phyloP scores from a whole-genome alignment of 805 yeast genomes.

The Ogataea paradorogensis region DNA sequence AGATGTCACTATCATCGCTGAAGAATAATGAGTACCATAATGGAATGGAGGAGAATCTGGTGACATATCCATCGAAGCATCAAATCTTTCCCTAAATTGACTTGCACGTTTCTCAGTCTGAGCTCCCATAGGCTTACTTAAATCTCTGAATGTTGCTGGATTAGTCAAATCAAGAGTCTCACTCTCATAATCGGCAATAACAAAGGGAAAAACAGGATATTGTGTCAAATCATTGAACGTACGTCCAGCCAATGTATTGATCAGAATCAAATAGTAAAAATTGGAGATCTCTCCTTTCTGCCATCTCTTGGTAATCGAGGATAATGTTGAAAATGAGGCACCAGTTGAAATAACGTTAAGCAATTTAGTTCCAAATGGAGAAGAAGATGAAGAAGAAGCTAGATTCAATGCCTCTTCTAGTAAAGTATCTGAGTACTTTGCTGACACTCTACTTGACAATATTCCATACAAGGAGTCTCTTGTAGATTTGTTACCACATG shows the following conservation, averaged over 20 bases:
- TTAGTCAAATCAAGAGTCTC: constrained; percentile 62
- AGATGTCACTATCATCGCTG: constrained; percentile 90
- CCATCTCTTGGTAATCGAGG: constrained; percentile 69
- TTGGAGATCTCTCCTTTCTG: constrained; percentile 74
- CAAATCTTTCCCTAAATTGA: constrained; percentile 68
- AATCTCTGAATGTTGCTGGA: constrained; percentile 64
- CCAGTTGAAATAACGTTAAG: constrained; percentile 40
- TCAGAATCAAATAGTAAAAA: constrained; percentile 73
- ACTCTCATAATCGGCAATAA: constrained; percentile 77
- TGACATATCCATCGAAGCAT: constrained; percentile 59
- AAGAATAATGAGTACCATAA: constrained; percentile 90
- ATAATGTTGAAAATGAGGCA: constrained; percentile 25
- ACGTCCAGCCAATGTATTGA: constrained; percentile 84
- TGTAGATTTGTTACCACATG: constrained; percentile 50
- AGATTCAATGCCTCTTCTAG: constrained; percentile 51
- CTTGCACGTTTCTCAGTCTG: constrained; percentile 59
- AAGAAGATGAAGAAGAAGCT: constrained; percentile 38
- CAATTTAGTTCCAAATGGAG: constrained; percentile 38
- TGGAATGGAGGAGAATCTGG: constrained; percentile 71
- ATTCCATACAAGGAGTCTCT: constrained; percentile 56
- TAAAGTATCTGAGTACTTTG: constrained; percentile 51
- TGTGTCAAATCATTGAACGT: constrained; percentile 88
- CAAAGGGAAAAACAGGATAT: constrained; percentile 92
- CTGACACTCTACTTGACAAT: constrained; percentile 47
- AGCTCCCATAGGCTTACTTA: constrained; percentile 91